Conservation (phyloP, 345 rosid species). For the Sisymbrium altissimum region DNA sequence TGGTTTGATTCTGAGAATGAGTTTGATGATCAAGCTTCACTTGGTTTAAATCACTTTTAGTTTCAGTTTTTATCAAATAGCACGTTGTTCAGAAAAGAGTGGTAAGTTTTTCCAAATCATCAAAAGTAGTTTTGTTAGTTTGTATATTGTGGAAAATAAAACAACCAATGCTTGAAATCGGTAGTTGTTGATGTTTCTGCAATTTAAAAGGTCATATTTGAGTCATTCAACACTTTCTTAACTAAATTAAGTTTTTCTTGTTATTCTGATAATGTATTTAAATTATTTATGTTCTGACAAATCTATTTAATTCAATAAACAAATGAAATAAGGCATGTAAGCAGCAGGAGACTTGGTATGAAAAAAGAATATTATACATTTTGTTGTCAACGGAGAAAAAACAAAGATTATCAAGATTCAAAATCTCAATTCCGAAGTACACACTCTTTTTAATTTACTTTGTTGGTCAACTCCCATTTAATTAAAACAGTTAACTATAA, state of each 20-base stretch:
- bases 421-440: neutral
- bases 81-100: too few species aligned
- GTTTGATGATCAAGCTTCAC: conserved; percentile 20
- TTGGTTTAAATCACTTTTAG: neutral
- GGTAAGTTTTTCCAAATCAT: too few species aligned
- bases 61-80: too few species aligned
- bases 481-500: neutral
- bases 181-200: too few species aligned
- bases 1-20: conserved; percentile 32
- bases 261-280: neutral
- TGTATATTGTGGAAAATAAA: too few species aligned
- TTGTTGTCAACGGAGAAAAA: neutral
- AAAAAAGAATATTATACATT: neutral
- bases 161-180: too few species aligned
- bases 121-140: neutral
- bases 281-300: neutral
- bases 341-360: neutral
- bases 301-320: neutral
- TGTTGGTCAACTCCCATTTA: neutral
- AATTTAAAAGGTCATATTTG: too few species aligned
- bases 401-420: neutral
- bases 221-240: too few species aligned
- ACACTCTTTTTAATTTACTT: neutral
- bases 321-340: conserved; percentile 10
- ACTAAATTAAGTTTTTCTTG: too few species aligned